Evolutionary conservation across 306 rosid species (phyloP).

Genomic region (Glycyrrhiza uralensis): DNA sequence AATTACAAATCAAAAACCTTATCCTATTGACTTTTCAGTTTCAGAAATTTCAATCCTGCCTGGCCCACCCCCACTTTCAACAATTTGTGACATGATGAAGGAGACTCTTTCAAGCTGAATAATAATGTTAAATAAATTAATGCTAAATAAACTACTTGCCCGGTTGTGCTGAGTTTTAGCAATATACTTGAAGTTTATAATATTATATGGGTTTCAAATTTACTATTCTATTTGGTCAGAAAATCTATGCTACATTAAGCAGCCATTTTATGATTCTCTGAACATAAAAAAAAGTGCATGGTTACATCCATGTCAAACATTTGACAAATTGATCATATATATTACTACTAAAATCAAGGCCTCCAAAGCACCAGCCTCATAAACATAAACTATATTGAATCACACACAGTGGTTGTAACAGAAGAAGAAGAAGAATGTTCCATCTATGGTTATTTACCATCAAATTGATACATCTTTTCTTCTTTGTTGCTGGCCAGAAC

Average conservation of each 20-base stretch:
- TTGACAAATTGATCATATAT: constrained; percentile 12
- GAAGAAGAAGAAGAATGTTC: constrained; percentile 21
- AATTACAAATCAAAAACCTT: neutral
- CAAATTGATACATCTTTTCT: constrained; percentile 8
- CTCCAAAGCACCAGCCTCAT: neutral
- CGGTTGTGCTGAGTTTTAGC: neutral
- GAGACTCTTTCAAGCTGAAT: neutral
- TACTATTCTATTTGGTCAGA: neutral
- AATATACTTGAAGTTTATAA: neutral
- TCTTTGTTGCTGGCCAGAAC: constrained; percentile 6
- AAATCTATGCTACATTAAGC: neutral
- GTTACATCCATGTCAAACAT: neutral
- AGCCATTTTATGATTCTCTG: neutral
- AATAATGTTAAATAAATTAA: neutral
- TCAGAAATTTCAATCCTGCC: neutral
- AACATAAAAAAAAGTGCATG: neutral
- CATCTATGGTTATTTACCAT: constrained; percentile 18
- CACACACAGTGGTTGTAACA: neutral
- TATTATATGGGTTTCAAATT: neutral
- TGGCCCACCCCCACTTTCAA: neutral
- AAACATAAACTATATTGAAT: neutral
- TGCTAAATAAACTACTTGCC: too few species aligned
- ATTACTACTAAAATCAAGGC: neutral
- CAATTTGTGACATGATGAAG: neutral
- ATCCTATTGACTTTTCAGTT: neutral